A percentile compares a stretch with the other conserved stretches of the same genome.
Evolutionary conservation across 2,329 filamentous ascomycete genomes (phyloP).

Genomic region (Triangularia setosa): DNA sequence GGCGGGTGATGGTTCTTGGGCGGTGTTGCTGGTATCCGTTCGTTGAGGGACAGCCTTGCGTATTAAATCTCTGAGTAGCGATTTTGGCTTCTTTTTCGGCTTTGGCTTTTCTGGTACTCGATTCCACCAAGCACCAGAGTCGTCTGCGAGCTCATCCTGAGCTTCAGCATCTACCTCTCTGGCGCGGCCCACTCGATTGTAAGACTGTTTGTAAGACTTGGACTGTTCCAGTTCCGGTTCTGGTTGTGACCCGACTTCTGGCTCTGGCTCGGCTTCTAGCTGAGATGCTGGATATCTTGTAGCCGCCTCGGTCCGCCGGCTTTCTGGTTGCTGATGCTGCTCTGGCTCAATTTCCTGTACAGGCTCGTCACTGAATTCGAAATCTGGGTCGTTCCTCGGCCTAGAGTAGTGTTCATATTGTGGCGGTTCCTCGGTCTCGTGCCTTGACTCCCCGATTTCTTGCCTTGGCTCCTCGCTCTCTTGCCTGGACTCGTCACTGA

Average conservation of each 20-base stretch:
- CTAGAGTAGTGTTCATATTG: neutral
- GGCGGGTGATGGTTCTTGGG: neutral
- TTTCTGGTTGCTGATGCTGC: neutral
- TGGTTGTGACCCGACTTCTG: neutral
- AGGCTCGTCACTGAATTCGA: neutral
- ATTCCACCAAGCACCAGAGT: slow-evolving; percentile 3
- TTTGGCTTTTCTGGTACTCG: neutral
- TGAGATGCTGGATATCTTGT: neutral
- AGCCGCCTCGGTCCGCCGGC: neutral
- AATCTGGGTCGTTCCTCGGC: neutral
- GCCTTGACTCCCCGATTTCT: neutral
- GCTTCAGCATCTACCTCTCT: neutral
- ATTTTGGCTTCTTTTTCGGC: neutral
- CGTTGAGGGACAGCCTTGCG: neutral
- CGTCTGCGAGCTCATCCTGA: slow-evolving; percentile 5
- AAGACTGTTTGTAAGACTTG: neutral
- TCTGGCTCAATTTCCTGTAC: neutral
- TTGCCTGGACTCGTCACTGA: neutral
- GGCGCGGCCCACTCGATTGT: neutral
- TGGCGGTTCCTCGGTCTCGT: neutral
- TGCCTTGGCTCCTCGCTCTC: neutral
- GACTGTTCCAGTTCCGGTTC: neutral
- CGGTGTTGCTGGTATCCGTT: slow-evolving; percentile 4
- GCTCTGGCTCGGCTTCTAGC: neutral
- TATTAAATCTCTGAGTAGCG: neutral